Evolutionary conservation across 1,284 basidiomycete genomes (phyloP), one percentile per base, ranked within the genome.

Genomic region (Malassezia equina): DNA sequence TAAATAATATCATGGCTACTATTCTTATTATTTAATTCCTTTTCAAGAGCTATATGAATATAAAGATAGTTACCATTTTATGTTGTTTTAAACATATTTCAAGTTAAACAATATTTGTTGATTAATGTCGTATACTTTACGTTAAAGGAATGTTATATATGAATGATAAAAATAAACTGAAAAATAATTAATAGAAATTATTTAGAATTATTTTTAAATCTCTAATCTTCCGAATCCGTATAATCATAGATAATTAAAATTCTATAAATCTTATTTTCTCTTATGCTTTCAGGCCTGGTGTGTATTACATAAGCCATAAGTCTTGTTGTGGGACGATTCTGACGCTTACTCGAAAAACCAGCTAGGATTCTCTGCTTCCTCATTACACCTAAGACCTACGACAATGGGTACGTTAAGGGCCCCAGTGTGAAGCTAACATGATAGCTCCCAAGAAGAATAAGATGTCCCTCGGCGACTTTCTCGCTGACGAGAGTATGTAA

Each of bases 391-490:
- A 15, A 13, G 4, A 13, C 29, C 11, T 23, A 11, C 23, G 19
- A 51, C 21, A 15, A 43, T 45, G 21, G 31, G 24, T 45, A 45
- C 28, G 41, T 45, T 45, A 15, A 17, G 3, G n/a, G 13, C 13
- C n/a, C 2, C 7, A 19, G 9, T 19, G n/a, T 33, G 7, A 25
- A 7, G 5, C 36, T 47, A 41, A 53, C 33, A 31, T 24, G 28
- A 12, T 42, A 73, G 69, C 69, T 34, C 68, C 69, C 43, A 73
- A 72, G 51, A 70, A 65, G 44, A 72, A 52, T 24, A 57, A 67
- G 58, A 62, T 71, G 60, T 58, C 66, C 42, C 64, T 73, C 41
- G 64, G 60, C 52, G 71, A 72, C 55, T 73, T 73, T 56, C 58
- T 72, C 41, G 60, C 63, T 51, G 71, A 72, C 47, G 66, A 70